phyloP scores from a whole-genome alignment of 345 rosid genomes.

The Sisymbrium altissimum region DNA sequence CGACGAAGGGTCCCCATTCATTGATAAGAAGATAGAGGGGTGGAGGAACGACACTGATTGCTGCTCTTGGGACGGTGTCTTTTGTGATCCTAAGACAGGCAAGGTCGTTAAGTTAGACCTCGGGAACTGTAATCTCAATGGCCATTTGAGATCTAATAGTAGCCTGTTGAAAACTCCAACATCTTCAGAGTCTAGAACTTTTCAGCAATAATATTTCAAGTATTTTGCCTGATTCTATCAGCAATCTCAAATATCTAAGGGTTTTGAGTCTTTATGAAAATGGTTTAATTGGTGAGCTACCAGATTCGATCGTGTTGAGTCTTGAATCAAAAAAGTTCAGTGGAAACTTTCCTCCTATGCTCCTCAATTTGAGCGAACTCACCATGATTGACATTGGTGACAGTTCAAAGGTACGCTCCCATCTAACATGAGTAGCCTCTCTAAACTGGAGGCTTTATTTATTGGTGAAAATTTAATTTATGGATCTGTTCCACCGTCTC shows the following conservation, averaged over 20 bases:
- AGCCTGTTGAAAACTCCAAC: not conserved
- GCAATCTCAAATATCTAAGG: not conserved
- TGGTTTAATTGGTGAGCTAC: slow-evolving; percentile 29
- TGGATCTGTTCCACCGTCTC: not conserved
- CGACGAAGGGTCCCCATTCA: not conserved
- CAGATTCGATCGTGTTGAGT: slow-evolving; percentile 1
- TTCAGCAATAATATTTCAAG: not conserved
- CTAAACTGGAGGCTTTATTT: not conserved
- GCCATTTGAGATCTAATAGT: not conserved
- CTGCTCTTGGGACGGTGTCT: slow-evolving; percentile 7
- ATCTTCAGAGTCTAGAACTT: not conserved
- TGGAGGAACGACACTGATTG: not conserved
- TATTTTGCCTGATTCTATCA: not conserved
- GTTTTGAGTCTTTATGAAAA: not conserved
- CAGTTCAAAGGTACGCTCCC: slow-evolving; percentile 14
- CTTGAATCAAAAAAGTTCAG: not conserved
- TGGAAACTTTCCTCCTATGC: not conserved
- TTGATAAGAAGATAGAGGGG: not conserved
- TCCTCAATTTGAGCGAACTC: slow-evolving; percentile 15
- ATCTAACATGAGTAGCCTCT: slow-evolving; percentile 13
- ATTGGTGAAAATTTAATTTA: not conserved
- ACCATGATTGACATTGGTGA: fast-evolving
- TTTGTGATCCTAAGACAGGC: not conserved
- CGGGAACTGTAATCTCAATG: not conserved
- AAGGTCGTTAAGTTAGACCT: slow-evolving; percentile 3